A percentile compares a stretch with the other conserved stretches of the same genome.
phyloP scores from a whole-genome alignment of 305 asterid species.

The Fraxinus platypoda region DNA sequence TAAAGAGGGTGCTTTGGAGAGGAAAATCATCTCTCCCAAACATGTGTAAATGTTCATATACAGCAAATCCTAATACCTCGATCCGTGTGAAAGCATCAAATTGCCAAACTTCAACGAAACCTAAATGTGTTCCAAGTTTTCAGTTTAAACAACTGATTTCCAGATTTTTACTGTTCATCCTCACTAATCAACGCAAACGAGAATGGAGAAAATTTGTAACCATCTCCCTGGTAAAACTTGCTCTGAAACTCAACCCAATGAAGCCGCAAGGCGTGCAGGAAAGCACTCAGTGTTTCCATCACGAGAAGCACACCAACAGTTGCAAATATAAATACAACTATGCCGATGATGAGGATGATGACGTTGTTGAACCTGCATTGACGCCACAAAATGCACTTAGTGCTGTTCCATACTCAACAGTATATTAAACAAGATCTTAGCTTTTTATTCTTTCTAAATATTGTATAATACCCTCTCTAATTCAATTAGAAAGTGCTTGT shows the following conservation, averaged over 20 bases:
- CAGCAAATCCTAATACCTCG: background rate
- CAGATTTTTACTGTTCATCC: constrained; percentile 31
- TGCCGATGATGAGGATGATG: constrained; percentile 32
- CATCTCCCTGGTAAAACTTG: constrained; percentile 55
- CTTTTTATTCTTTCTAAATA: background rate
- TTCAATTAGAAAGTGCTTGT: background rate
- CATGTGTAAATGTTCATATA: background rate
- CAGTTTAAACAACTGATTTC: background rate
- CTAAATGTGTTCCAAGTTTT: background rate
- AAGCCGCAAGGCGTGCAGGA: constrained; percentile 49
- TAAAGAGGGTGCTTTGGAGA: background rate
- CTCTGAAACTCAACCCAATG: constrained; percentile 52
- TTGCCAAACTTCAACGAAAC: background rate
- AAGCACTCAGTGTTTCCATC: constrained; percentile 56
- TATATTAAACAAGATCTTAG: background rate
- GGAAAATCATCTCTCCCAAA: background rate
- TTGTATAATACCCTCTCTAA: background rate
- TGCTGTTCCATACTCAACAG: background rate
- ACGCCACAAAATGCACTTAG: background rate
- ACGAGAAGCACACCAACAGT: constrained; percentile 49
- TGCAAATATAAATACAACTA: constrained; percentile 39
- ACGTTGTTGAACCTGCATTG: constrained; percentile 39
- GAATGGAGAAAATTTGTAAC: constrained; percentile 44
- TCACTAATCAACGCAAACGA: constrained; percentile 35
- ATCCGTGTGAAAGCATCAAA: background rate